phyloP scores from a whole-genome alignment of 352 stramenopile genomes.

The Globisporangium orthogonon region DNA sequence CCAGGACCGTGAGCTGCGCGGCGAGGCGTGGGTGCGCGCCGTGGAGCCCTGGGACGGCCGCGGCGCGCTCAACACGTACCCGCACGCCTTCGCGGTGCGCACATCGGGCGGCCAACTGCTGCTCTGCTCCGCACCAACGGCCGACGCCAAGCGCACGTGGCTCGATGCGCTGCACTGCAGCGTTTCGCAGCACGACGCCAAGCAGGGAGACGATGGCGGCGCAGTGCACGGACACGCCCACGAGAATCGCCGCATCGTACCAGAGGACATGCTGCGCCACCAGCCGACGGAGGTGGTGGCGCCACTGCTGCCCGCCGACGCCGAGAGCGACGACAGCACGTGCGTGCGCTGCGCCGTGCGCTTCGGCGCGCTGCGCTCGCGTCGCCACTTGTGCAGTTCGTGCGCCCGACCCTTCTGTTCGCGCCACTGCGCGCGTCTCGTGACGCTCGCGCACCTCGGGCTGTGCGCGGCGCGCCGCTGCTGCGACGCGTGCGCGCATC shows the following conservation, averaged over 20 bases:
- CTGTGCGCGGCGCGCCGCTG: constrained; percentile 28
- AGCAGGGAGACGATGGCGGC: background rate
- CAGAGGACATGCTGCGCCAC: constrained; percentile 34
- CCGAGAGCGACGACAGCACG: constrained; percentile 21
- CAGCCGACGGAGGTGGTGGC: background rate
- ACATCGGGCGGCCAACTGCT: constrained; percentile 48
- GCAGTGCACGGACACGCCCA: too few species aligned
- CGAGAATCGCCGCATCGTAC: constrained; percentile 40
- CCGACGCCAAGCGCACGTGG: constrained; percentile 41
- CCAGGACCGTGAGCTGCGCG: constrained; percentile 39
- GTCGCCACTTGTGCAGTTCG: constrained; percentile 51
- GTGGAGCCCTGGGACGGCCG: constrained; percentile 58
- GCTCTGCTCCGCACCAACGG: constrained; percentile 45
- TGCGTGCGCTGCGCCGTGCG: constrained; percentile 47
- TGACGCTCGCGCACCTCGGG: constrained; percentile 40
- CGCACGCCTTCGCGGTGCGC: constrained; percentile 57
- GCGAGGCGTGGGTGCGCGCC: constrained; percentile 51
- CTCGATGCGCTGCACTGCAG: constrained; percentile 26
- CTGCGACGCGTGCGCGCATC: constrained; percentile 41
- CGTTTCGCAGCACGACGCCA: constrained; percentile 14
- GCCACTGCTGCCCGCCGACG: background rate
- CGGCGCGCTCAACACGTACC: constrained; percentile 39
- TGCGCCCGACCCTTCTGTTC: constrained; percentile 55
- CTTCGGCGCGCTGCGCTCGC: constrained; percentile 38
- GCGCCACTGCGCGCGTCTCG: constrained; percentile 43